phyloP scores from a whole-genome alignment of 2,329 filamentous ascomycete genomes.

The Beauveria medogensis region DNA sequence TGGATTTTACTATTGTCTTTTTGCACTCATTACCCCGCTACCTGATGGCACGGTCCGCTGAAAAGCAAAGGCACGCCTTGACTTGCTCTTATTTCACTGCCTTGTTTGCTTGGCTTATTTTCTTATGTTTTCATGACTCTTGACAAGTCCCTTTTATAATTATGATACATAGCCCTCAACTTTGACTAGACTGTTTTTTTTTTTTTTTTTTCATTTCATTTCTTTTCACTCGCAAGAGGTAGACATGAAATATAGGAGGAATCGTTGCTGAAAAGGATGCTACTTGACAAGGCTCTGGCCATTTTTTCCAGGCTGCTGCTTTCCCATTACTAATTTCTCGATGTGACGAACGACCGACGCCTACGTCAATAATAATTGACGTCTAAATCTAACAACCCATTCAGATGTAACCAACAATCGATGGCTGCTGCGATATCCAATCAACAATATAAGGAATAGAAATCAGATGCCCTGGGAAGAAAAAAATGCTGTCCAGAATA shows the following conservation, averaged over 20 bases:
- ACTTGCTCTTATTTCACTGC: neutral
- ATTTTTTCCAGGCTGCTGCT: too few relatives aligned
- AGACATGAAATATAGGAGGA: neutral
- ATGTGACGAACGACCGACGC: too few relatives aligned
- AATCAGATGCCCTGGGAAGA: too few relatives aligned
- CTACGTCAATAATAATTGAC: too few relatives aligned
- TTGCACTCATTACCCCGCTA: neutral
- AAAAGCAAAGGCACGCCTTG: neutral
- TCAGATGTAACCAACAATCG: too few relatives aligned
- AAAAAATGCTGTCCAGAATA: too few relatives aligned
- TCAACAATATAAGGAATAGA: too few relatives aligned
- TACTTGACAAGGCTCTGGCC: neutral
- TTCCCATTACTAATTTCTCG: too few relatives aligned
- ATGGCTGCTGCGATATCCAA: too few relatives aligned
- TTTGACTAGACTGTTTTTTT: constrained; percentile 1
- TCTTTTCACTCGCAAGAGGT: constrained; percentile 1
- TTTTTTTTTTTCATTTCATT: neutral
- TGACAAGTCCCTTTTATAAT: neutral
- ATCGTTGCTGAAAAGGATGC: neutral
- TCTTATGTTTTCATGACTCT: constrained; percentile 2
- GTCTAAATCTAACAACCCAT: too few relatives aligned
- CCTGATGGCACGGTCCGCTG: neutral
- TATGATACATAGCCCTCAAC: constrained; percentile 2
- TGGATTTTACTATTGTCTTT: neutral
- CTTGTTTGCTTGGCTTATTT: neutral